Conservation (phyloP, 441 rosid species). For the Euphorbia celastroides region DNA sequence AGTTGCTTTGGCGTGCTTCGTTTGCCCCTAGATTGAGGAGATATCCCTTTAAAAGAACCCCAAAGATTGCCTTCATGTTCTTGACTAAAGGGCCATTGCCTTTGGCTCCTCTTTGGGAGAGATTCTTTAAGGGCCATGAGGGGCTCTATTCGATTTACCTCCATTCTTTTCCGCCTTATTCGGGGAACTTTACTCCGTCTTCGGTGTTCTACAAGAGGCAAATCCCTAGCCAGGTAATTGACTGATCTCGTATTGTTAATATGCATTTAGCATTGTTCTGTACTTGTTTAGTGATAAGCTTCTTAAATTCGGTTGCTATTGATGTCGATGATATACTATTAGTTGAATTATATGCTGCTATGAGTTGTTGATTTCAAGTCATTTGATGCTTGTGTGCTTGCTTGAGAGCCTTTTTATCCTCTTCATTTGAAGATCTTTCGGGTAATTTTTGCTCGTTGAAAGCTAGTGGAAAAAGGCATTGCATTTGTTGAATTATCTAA, state of each 20-base stretch:
- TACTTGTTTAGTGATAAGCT: neutral
- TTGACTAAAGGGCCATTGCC: slow-evolving; percentile 96
- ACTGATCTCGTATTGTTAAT: neutral
- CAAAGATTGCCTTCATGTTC: slow-evolving; percentile 96
- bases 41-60: slow-evolving; percentile 67
- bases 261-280: neutral
- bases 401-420: too few species aligned
- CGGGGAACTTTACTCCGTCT: slow-evolving; percentile 40
- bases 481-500: neutral
- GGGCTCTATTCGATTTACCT: slow-evolving; percentile 66
- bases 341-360: neutral
- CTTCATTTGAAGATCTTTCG: too few species aligned
- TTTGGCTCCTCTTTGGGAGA: slow-evolving; percentile 83
- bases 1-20: slow-evolving; percentile 95
- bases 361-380: neutral
- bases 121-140: slow-evolving; percentile 69
- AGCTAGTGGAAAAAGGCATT: too few species aligned
- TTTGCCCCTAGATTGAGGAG: slow-evolving; percentile 50
- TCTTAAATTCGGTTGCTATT: too few species aligned
- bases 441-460: neutral
- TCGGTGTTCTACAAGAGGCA: slow-evolving; percentile 69
- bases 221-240: slow-evolving; percentile 78
- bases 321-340: too few species aligned
- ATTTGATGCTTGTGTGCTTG: too few species aligned
- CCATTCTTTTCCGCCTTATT: slow-evolving; percentile 72